Evolutionary conservation across 2,329 filamentous ascomycete species (phyloP).

Genomic region (Alternaria infectoria): DNA sequence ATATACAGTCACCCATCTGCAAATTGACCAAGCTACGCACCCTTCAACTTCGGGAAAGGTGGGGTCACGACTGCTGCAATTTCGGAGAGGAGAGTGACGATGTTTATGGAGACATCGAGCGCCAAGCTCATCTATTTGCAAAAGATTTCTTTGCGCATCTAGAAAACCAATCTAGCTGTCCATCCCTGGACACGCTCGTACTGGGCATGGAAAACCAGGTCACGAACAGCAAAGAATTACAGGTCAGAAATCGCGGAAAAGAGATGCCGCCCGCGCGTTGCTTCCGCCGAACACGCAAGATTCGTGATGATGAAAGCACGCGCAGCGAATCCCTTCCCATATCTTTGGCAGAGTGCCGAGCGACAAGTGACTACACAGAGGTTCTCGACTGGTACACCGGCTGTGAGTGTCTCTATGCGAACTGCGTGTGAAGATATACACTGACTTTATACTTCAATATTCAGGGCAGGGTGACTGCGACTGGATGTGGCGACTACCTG

Average conservation of each 20-base stretch:
- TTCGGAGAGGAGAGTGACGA: background rate
- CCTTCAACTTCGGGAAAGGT: background rate
- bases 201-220: background rate
- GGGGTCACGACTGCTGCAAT: background rate
- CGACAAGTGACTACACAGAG: background rate
- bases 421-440: background rate
- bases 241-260: background rate
- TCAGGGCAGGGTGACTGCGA: background rate
- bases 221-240: background rate
- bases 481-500: background rate
- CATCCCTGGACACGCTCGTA: background rate
- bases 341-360: background rate
- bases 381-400: background rate
- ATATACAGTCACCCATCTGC: background rate
- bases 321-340: background rate
- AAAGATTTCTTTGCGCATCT: background rate
- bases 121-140: background rate
- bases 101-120: background rate
- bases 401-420: background rate
- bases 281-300: background rate
- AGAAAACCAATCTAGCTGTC: background rate
- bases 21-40: background rate
- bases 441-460: background rate
- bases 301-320: background rate
- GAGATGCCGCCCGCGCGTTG: background rate